Evolutionary conservation across 345 rosid species (phyloP).

Genomic region (Geranium brycei): DNA sequence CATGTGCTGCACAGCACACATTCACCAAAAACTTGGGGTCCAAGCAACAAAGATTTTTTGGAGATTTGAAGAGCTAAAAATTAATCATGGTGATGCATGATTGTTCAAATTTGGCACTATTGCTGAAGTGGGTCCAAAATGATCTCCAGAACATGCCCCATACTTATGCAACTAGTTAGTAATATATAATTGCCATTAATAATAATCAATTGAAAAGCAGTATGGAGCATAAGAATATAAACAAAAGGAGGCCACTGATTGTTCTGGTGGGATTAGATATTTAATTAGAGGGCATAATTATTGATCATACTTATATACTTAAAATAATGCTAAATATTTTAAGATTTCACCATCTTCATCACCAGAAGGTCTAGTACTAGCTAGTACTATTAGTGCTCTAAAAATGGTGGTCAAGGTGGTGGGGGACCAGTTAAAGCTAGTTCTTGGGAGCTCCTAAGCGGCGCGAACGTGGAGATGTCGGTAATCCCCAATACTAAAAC

Average conservation of each 20-base stretch:
- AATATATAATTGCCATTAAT: too few species aligned
- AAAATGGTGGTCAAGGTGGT: neutral
- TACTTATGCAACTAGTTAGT: too few species aligned
- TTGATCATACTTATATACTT: too few species aligned
- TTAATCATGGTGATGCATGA: neutral
- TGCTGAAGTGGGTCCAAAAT: neutral
- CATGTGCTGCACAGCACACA: neutral
- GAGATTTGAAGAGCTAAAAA: neutral
- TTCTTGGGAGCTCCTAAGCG: neutral
- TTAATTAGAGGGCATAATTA: neutral
- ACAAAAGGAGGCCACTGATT: neutral
- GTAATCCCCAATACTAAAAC: neutral
- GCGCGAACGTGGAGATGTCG: neutral
- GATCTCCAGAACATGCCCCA: neutral
- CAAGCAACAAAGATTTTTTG: neutral
- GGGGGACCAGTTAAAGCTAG: neutral
- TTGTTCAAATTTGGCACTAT: neutral
- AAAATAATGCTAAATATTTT: too few species aligned
- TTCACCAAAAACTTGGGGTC: neutral
- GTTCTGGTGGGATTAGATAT: neutral
- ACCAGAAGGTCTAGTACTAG: neutral
- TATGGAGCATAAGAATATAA: neutral
- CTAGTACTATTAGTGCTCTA: too few species aligned
- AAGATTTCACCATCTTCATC: too few species aligned
- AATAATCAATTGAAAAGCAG: neutral